A percentile compares a stretch with the other conserved stretches of the same genome.
Conservation (phyloP, 2,329 filamentous ascomycete species). For the Neodidymelliopsis sp. region DNA sequence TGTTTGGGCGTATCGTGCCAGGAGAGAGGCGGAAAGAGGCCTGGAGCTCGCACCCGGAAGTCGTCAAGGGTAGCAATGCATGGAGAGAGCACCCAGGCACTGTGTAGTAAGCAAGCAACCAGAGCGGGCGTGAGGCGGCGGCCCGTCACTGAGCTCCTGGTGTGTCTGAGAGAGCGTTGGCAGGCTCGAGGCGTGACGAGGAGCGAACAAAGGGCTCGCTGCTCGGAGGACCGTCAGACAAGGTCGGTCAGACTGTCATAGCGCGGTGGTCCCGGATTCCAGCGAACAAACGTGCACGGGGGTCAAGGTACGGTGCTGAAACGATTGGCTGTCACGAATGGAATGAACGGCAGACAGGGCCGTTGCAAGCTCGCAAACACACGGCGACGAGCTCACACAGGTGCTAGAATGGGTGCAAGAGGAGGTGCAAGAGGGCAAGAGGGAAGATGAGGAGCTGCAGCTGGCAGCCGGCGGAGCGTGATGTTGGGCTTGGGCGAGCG, state of each 20-base stretch:
- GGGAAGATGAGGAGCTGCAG: conserved; percentile 14
- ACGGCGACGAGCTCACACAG: conserved; percentile 11
- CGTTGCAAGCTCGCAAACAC: conserved; percentile 14
- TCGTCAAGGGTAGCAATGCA: conserved; percentile 49
- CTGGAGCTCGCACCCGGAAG: conserved; percentile 45
- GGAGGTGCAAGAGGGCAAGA: background rate
- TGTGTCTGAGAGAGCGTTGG: conserved; percentile 33
- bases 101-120: conserved; percentile 36
- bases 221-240: conserved; percentile 45
- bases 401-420: background rate
- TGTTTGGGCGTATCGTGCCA: conserved; percentile 16
- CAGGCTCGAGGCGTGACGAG: conserved; percentile 37
- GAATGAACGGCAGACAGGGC: conserved; percentile 33
- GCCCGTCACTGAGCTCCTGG: conserved; percentile 37
- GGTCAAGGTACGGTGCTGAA: conserved; percentile 48
- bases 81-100: conserved; percentile 51
- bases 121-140: conserved; percentile 29
- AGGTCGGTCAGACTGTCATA: conserved; percentile 50
- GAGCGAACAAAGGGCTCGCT: conserved; percentile 45
- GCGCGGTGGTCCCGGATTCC: conserved; percentile 48
- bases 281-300: conserved; percentile 48
- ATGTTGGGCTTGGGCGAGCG: conserved; percentile 46
- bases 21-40: conserved; percentile 26
- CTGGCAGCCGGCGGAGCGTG: conserved; percentile 25
- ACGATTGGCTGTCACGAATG: conserved; percentile 50